Percentiles rank a stretch among this genome's conserved stretches.
phyloP scores from a whole-genome alignment of 495 filamentous ascomycete species.

The Aspergillus panamensis region DNA sequence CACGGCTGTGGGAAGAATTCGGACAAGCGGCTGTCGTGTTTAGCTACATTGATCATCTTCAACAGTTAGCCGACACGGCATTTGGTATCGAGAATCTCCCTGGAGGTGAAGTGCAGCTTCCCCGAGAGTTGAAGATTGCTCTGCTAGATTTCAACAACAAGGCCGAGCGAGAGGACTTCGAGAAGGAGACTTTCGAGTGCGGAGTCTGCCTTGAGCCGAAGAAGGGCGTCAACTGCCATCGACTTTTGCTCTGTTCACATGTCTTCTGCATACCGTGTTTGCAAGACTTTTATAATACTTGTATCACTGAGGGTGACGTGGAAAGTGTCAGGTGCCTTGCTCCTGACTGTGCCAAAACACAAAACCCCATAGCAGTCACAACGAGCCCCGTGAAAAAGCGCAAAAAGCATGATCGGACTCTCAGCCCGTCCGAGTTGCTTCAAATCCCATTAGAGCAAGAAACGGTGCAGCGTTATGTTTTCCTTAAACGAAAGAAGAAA shows the following conservation, averaged over 20 bases:
- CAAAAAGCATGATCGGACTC: slow-evolving; percentile 55
- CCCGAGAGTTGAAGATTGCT: slow-evolving; percentile 59
- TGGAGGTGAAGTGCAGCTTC: slow-evolving; percentile 39
- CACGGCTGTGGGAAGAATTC: slow-evolving; percentile 75
- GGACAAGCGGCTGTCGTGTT: slow-evolving; percentile 75
- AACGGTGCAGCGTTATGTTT: slow-evolving; percentile 78
- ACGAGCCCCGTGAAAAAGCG: slow-evolving; percentile 28
- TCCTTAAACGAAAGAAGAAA: slow-evolving; percentile 84
- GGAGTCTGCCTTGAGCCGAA: slow-evolving; percentile 91
- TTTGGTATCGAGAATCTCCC: slow-evolving; percentile 65
- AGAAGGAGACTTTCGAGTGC: slow-evolving; percentile 83
- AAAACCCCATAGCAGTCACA: slow-evolving; percentile 21
- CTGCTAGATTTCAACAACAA: slow-evolving; percentile 78
- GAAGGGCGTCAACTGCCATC: slow-evolving; percentile 78
- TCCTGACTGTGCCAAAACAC: slow-evolving; percentile 68
- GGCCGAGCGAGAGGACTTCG: slow-evolving; percentile 68
- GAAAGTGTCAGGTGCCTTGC: slow-evolving; percentile 70
- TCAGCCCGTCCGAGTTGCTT: slow-evolving; percentile 82
- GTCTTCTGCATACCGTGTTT: slow-evolving; percentile 87
- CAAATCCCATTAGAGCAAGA: slow-evolving; percentile 76
- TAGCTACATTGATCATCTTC: slow-evolving; percentile 81
- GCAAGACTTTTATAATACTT: slow-evolving; percentile 82
- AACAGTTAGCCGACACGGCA: slow-evolving; percentile 70
- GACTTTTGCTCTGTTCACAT: slow-evolving; percentile 73
- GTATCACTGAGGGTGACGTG: slow-evolving; percentile 82